Evolutionary conservation across 345 rosid species (phyloP), one percentile per base, ranked within the genome.

Genomic region (Hevea brasiliensis): DNA sequence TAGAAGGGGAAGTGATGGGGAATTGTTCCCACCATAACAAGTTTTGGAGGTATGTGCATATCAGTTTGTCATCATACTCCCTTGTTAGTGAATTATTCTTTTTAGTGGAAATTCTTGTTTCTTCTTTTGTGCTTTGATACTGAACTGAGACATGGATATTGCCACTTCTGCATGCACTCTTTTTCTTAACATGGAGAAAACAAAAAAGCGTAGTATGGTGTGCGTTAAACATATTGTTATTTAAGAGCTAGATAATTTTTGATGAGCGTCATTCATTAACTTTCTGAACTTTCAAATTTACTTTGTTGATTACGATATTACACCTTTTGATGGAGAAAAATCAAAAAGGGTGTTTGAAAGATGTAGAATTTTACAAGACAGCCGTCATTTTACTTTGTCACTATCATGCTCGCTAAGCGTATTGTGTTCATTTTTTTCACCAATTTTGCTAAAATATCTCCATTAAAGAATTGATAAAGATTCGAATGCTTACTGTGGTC

Each of bases 1-100:
- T 73, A 73, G 79, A 80, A 73, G 70, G 73, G 75, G 65, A 71
- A 77, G 61, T 74, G 37, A 55, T 56, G 74, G 85, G 76, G 81
- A 75, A 42, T 66, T 83, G 76, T 73, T 84, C 67, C 65, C 77
- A 65, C 78, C 84, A 77, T 81, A 81, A 77, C 85, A 74, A 75
- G 79, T 76, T 76, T 76, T 81, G 81, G 80, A 82, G 91, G 87
- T 85, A 81, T 75, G 87, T 72, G 48, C 64, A 41, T 74, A 77
- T 72, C 65, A 63, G 76, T 80, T 78, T 72, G 75, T 69, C 68
- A 74, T 80, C 55, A 68, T 79, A 75, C 72, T 65, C 54, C 74
- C 66, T 70, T 70, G 79, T 70, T 56, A 63, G 72, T 64, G 78
- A 73, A 74, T 81, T 75, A 81, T 81, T 87, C 79, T 85, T 85